Evolutionary conservation across 2,329 filamentous ascomycete species (phyloP).

Genomic region (Trichophyton mentagrophytes): DNA sequence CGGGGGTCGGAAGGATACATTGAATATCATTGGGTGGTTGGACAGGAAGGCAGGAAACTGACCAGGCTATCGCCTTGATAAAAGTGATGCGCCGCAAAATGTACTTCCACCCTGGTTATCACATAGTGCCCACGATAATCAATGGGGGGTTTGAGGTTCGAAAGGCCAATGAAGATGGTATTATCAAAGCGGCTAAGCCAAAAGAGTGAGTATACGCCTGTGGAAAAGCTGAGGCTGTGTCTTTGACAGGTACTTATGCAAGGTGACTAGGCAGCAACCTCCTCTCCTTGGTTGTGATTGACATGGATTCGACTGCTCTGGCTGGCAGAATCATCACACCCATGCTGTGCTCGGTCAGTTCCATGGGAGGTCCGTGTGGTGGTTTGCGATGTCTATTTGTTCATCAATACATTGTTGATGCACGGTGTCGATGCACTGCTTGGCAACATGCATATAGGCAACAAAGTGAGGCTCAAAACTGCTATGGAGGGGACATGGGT

Average conservation of each 20-base stretch:
- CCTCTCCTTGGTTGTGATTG: background rate
- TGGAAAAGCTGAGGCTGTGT: background rate
- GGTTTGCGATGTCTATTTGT: too few relatives aligned
- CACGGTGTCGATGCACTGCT: background rate
- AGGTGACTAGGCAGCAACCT: background rate
- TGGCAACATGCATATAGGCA: too few relatives aligned
- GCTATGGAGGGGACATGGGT: too few relatives aligned
- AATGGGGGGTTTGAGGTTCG: background rate
- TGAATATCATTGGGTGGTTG: too few relatives aligned
- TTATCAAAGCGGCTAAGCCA: background rate
- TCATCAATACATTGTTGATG: background rate
- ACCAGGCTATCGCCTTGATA: background rate
- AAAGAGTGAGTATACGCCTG: background rate
- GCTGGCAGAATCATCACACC: background rate
- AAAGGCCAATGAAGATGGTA: background rate
- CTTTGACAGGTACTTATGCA: background rate
- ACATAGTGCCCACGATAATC: background rate
- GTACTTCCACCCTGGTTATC: background rate
- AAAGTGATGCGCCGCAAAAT: background rate
- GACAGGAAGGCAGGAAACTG: background rate
- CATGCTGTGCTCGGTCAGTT: background rate
- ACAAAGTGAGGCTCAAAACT: too few relatives aligned
- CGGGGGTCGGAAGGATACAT: too few relatives aligned
- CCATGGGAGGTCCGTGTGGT: background rate
- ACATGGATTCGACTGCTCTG: background rate